Evolutionary conservation across 1,284 basidiomycete species (phyloP), one percentile per base, ranked within the genome.

Genomic region (Apiotrichum montevideense): DNA sequence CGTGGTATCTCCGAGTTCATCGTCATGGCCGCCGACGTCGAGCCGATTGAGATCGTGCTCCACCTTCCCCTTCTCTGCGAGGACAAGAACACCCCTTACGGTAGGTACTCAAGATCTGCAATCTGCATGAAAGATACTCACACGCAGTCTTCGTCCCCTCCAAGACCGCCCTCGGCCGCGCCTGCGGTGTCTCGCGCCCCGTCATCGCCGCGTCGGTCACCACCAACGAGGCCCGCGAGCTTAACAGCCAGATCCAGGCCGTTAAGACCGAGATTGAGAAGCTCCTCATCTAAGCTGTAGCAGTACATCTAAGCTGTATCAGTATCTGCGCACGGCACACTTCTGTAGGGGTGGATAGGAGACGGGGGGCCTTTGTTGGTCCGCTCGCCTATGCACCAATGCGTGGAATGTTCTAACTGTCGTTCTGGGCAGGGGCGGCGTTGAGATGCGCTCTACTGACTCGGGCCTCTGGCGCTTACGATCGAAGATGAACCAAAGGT

Each of bases 1-100:
- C 90, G 96, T 73, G 95, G 96, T 80, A 94, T 98, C 70, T 90
- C 93, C 68, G 96, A 98, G 80, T 91, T 99, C 79, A 95, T 98
- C 79, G 85, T 99, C 72, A 83, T 99, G 79, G 96, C 96, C 58
- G 96, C 93, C 61, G 92, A 96, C 72, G 95, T 95, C 47, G 94
- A 98, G 78, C 50, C 50, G 37, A 51, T 51, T 29, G 91, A 96
- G 71, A 94, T 95, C 44, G 81, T 99, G 51, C 85, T 99, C 64
- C 96, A 98, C 79, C 85, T 98, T 34, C 96, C 96, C 46, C 82
- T 99, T 54, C 82, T 99, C 45, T 99, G 96, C 76, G 96, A 99
- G 79, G 96, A 99, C 82, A 99, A 99, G 91, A 96, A 96, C 80
- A 93, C 97, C 48, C 90, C 90, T 11, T 98, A 98, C 79, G 83